Evolutionary conservation across 345 rosid genomes (phyloP), one percentile per base, ranked within the genome.

Genomic region (Excoecaria cochinchinensis): DNA sequence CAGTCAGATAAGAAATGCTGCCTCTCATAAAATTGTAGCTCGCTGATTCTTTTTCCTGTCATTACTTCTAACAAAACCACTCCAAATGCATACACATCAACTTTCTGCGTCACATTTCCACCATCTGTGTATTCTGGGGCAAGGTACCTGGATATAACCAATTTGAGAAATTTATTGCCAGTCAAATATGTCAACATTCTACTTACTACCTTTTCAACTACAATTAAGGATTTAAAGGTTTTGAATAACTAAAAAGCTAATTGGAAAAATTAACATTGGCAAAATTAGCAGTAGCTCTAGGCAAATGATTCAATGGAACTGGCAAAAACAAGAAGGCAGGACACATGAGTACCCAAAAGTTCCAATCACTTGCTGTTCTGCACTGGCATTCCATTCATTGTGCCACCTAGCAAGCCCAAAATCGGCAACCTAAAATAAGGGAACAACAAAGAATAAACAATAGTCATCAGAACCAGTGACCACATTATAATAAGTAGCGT

Each of bases 351-450:
- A 89, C 95, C 91, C 93, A 50, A 89, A 76, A 70, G 90, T 85
- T 83, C 89, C 91, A 47, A 84, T 62, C 12, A 80, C 79, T 69
- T 57, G 84, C 40, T 80, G 88, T 66, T 84, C 87, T 12, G 66
- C 61, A 61, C 75, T 77, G 53, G 77, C 36, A 67, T 74, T 79
- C 84, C 84, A 82, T 72, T 88, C 91, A 16, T 86, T 75, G 24
- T 83, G 82, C 91, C 93, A 89, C 74, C 91, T 78, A 59, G 91
- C 93, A 15, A 91, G 89, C 78, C 91, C 95, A 74, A 91, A 91
- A 85, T 91, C 95, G 73, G 90, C 87, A 66, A 89, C 90, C 95
- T 90, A 13, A 44, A 67, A 64, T 50, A 61, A 62, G 8, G 24
- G 63, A 4, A 58, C 8, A 71, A 14, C 24, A 71, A 19, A 25